Evolutionary conservation across 2,329 filamentous ascomycete genomes (phyloP).

Genomic region (Apiospora pterosperma): DNA sequence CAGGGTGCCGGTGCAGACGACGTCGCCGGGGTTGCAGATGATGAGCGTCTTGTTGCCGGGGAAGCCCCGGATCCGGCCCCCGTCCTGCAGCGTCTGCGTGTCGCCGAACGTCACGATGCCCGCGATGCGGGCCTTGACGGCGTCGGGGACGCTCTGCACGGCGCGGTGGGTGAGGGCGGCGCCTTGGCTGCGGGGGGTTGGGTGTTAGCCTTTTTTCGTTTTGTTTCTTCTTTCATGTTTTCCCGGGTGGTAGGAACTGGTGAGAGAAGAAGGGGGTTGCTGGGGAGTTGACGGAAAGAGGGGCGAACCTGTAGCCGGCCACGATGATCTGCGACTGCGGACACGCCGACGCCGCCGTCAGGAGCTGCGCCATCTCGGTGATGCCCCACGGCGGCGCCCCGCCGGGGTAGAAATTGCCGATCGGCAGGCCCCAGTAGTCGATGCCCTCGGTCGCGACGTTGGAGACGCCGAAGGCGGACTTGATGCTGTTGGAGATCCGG

Average conservation of each 20-base stretch:
- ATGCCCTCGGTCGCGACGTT: constrained; percentile 26
- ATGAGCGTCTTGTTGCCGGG: constrained; percentile 33
- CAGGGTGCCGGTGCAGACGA: constrained; percentile 33
- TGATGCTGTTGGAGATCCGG: constrained; percentile 21
- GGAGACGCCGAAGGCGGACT: constrained; percentile 20
- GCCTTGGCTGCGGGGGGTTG: constrained; percentile 24
- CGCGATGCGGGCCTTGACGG: constrained; percentile 25
- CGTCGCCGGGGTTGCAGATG: constrained; percentile 38
- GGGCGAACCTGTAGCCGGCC: constrained; percentile 21
- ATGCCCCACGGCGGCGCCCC: constrained; percentile 26
- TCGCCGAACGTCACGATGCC: constrained; percentile 35
- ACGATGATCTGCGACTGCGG: constrained; percentile 23
- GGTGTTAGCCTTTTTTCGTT: too few species aligned
- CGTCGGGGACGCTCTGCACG: constrained; percentile 24
- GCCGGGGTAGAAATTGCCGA: constrained; percentile 25
- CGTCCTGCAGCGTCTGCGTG: constrained; percentile 32
- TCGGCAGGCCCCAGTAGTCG: constrained; percentile 22
- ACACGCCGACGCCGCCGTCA: constrained; percentile 21
- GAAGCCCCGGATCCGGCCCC: constrained; percentile 31
- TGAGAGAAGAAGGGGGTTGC: not conserved
- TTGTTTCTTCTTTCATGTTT: too few species aligned
- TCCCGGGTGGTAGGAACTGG: too few species aligned
- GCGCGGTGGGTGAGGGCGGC: constrained; percentile 36
- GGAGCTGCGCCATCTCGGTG: constrained; percentile 23
- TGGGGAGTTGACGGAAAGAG: not conserved